Percentiles rank a stretch among this genome's conserved stretches.
phyloP scores from a whole-genome alignment of 2,329 filamentous ascomycete genomes.

The Apiospora hydei region DNA sequence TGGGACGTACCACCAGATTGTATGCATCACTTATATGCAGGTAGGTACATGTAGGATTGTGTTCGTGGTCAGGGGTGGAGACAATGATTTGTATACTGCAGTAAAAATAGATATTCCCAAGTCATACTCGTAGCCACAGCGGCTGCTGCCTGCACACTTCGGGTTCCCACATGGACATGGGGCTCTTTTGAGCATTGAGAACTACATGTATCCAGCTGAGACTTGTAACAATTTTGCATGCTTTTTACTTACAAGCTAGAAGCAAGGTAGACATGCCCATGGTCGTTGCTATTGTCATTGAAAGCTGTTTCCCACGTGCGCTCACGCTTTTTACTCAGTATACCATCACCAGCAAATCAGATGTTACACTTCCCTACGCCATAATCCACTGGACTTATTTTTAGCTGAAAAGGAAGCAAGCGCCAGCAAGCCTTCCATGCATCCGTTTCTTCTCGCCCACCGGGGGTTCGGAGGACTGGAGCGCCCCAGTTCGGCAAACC shows the following conservation, averaged over 20 bases:
- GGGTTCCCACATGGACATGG: not conserved
- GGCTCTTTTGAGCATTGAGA: not conserved
- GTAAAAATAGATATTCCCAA: not conserved
- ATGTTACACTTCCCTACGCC: not conserved
- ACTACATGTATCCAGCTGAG: no score
- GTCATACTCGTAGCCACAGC: not conserved
- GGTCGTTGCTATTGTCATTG: no score
- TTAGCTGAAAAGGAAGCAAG: not conserved
- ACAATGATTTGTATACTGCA: not conserved
- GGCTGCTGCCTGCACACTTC: not conserved
- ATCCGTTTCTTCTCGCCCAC: constrained; percentile 15
- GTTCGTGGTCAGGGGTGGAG: no score
- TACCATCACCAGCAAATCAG: not conserved
- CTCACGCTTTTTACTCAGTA: no score
- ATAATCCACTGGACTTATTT: not conserved
- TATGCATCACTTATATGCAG: no score
- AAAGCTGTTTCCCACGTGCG: no score
- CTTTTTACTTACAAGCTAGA: no score
- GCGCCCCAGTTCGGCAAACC: constrained; percentile 10
- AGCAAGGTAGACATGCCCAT: no score
- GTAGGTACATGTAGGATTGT: not conserved
- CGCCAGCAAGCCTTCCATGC: constrained; percentile 21
- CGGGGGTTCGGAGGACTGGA: constrained; percentile 12
- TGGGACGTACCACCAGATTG: not conserved
- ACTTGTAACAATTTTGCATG: no score